Conservation (phyloP, 768 basidiomycete species). For the Xerocomellus chrysenteron region DNA sequence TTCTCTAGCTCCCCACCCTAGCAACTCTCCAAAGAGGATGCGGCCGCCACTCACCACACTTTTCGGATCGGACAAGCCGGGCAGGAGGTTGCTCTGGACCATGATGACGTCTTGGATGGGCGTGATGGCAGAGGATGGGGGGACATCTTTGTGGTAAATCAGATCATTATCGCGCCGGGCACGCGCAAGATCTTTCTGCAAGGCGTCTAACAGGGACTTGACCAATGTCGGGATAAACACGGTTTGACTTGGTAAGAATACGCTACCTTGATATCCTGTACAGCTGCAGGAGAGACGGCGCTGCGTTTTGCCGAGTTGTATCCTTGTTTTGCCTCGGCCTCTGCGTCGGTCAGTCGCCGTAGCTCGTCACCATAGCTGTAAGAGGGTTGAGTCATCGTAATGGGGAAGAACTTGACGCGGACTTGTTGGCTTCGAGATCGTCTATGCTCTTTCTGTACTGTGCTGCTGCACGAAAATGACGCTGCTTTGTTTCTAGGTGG, state of each 20-base stretch:
- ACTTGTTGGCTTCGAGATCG: conserved; percentile 78
- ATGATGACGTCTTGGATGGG: conserved; percentile 64
- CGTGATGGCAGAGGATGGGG: conserved; percentile 65
- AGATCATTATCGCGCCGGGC: conserved; percentile 92
- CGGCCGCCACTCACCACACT: conserved; percentile 50
- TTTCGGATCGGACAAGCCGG: conserved; percentile 57
- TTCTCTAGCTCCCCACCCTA: conserved; percentile 84
- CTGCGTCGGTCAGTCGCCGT: conserved; percentile 71
- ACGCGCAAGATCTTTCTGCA: conserved; percentile 64
- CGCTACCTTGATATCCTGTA: conserved; percentile 76
- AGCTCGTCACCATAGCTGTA: conserved; percentile 86
- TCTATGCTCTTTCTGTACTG: conserved; percentile 88
- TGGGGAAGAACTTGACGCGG: conserved; percentile 13
- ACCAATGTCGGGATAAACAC: neutral
- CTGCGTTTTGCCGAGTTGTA: conserved; percentile 65
- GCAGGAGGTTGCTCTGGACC: conserved; percentile 57
- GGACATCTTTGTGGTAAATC: conserved; percentile 90
- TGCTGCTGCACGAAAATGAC: conserved; percentile 87
- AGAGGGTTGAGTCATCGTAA: conserved; percentile 8
- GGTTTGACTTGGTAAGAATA: neutral
- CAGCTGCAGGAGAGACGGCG: conserved; percentile 58
- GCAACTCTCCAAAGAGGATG: conserved; percentile 70
- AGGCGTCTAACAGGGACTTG: conserved; percentile 73
- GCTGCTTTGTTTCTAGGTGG: conserved; percentile 78
- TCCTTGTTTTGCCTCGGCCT: conserved; percentile 64